Evolutionary conservation across 257 asterid genomes (phyloP).

Genomic region (Salvia miltiorrhiza): DNA sequence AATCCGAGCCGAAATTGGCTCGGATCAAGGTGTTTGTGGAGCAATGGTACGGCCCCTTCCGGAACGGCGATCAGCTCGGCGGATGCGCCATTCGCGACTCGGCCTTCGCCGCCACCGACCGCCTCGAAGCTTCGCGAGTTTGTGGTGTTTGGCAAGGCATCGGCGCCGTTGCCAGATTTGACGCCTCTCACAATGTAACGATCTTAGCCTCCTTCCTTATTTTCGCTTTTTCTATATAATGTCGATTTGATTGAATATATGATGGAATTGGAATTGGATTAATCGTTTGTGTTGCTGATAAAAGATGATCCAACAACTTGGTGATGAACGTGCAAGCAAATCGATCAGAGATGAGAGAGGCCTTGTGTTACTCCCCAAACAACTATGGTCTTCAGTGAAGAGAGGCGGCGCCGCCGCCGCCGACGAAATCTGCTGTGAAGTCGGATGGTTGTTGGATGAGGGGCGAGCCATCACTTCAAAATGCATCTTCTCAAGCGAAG

Average conservation of each 20-base stretch:
- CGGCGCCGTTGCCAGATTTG: constrained; percentile 39
- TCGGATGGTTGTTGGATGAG: constrained; percentile 70
- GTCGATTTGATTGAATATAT: neutral
- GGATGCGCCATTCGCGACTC: constrained; percentile 87
- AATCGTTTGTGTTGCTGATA: constrained; percentile 15
- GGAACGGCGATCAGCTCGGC: constrained; percentile 95
- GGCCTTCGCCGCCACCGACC: constrained; percentile 79
- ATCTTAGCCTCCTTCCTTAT: neutral
- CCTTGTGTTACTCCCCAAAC: constrained; percentile 14
- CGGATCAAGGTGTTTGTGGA: constrained; percentile 58
- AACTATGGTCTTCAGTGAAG: constrained; percentile 65
- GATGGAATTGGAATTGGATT: neutral
- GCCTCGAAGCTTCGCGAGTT: constrained; percentile 45
- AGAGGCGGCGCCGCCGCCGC: constrained; percentile 19
- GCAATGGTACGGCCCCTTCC: constrained; percentile 95
- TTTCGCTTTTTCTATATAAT: neutral
- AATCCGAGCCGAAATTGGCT: constrained; percentile 32
- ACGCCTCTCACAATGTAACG: constrained; percentile 29
- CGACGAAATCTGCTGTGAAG: constrained; percentile 53
- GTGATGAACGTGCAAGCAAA: constrained; percentile 27
- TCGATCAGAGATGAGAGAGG: constrained; percentile 38
- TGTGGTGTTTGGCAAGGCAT: constrained; percentile 60
- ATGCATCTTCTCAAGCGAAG: constrained; percentile 52
- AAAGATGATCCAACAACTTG: constrained; percentile 47
- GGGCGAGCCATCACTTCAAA: constrained; percentile 68